phyloP scores from a whole-genome alignment of 1,284 basidiomycete species.

The Mycena citricolor region DNA sequence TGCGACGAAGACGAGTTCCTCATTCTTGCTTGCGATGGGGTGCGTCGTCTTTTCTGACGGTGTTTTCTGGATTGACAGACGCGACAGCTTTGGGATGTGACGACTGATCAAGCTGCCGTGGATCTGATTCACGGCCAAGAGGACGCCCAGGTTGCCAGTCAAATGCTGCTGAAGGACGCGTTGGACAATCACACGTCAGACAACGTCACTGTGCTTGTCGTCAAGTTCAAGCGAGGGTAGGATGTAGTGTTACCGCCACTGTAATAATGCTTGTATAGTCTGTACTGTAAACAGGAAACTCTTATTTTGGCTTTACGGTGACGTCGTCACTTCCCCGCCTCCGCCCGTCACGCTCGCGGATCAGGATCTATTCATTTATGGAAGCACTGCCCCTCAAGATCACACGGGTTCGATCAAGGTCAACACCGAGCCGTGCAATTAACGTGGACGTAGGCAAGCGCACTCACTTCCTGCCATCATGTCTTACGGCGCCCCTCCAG shows the following conservation, averaged over 20 bases:
- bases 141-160: constrained; percentile 85
- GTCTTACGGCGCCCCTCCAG: constrained; percentile 7
- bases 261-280: too few species aligned
- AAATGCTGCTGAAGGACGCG: constrained; percentile 82
- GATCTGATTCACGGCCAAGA: constrained; percentile 75
- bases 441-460: not conserved
- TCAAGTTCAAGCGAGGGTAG: constrained; percentile 56
- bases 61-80: constrained; percentile 15
- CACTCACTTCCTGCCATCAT: too few species aligned
- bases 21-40: constrained; percentile 97
- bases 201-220: constrained; percentile 82
- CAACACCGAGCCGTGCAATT: too few species aligned
- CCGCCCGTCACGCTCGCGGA: too few species aligned
- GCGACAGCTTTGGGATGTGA: constrained; percentile 94
- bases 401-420: too few species aligned
- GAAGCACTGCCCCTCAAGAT: too few species aligned
- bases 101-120: constrained; percentile 89
- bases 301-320: too few species aligned
- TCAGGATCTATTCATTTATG: too few species aligned
- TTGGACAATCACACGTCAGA: constrained; percentile 87
- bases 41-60: constrained; percentile 43
- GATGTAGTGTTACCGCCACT: constrained; percentile 1
- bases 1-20: constrained; percentile 92
- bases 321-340: too few species aligned
- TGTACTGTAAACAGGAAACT: too few species aligned